Conservation (phyloP, 2,329 filamentous ascomycete genomes). For the Apiospora aurea region DNA sequence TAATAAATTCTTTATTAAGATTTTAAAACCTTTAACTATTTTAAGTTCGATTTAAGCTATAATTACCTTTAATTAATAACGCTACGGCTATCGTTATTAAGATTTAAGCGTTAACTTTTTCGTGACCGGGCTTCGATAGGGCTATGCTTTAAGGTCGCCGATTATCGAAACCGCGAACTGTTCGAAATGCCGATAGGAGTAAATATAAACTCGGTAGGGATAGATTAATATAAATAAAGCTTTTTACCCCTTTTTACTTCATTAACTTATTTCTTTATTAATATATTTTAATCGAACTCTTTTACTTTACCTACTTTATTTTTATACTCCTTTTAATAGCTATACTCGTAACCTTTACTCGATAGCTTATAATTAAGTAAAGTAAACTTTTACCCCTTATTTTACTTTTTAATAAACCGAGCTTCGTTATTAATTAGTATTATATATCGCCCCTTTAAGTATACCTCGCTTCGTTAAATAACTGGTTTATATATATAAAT, state of each 20-base stretch:
- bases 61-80: background rate
- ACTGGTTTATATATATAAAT: background rate
- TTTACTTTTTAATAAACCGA: background rate
- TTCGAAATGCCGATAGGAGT: background rate
- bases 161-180: background rate
- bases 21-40: background rate
- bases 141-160: background rate
- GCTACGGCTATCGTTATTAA: background rate
- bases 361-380: background rate
- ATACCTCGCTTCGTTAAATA: background rate
- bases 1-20: no score
- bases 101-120: background rate
- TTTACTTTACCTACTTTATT: background rate
- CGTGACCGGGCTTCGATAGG: background rate
- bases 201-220: background rate
- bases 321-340: background rate
- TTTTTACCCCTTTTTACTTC: background rate
- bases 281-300: background rate
- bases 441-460: background rate
- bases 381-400: background rate
- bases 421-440: background rate
- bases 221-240: background rate
- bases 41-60: background rate
- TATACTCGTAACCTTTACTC: background rate
- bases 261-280: background rate